phyloP scores from a whole-genome alignment of 1,284 basidiomycete species.

The Hypsizygus ulmarius region DNA sequence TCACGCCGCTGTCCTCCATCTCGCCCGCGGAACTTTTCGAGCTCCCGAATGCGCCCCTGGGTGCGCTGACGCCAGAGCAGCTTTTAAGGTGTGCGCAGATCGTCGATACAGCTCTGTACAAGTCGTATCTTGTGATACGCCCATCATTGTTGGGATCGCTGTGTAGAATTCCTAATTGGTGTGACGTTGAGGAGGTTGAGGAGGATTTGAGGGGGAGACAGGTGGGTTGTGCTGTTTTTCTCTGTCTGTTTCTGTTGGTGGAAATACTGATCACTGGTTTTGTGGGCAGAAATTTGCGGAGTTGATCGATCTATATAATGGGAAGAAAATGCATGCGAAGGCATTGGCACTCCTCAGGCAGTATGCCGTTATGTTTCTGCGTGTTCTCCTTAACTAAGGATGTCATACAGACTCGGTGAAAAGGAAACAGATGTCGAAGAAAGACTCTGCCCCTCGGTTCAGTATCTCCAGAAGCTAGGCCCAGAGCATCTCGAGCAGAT shows the following conservation, averaged over 20 bases:
- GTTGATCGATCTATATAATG: constrained; percentile 88
- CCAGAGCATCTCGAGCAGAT: constrained; percentile 77
- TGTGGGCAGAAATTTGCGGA: constrained; percentile 80
- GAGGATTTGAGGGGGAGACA: constrained; percentile 79
- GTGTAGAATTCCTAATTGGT: constrained; percentile 95
- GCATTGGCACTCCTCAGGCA: constrained; percentile 80
- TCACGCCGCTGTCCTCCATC: constrained; percentile 62
- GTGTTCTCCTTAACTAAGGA: not conserved
- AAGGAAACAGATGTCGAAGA: constrained; percentile 78
- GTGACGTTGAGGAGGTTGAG: constrained; percentile 94
- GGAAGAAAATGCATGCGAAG: constrained; percentile 93
- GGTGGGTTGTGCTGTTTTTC: constrained; percentile 44
- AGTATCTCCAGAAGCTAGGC: constrained; percentile 90
- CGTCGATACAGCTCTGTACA: constrained; percentile 94
- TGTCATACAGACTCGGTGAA: constrained; percentile 66
- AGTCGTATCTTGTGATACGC: constrained; percentile 84
- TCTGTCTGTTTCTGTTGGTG: not conserved
- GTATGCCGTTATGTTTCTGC: constrained; percentile 43
- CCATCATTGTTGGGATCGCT: constrained; percentile 85
- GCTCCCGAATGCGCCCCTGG: constrained; percentile 68
- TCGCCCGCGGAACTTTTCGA: constrained; percentile 72
- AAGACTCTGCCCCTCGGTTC: constrained; percentile 80
- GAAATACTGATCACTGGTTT: not conserved
- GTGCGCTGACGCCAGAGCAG: constrained; percentile 73
- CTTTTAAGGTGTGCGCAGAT: constrained; percentile 87